Base-by-base conservation (phyloP, 495 filamentous ascomycete species). In the Niebla homalea region DNA sequence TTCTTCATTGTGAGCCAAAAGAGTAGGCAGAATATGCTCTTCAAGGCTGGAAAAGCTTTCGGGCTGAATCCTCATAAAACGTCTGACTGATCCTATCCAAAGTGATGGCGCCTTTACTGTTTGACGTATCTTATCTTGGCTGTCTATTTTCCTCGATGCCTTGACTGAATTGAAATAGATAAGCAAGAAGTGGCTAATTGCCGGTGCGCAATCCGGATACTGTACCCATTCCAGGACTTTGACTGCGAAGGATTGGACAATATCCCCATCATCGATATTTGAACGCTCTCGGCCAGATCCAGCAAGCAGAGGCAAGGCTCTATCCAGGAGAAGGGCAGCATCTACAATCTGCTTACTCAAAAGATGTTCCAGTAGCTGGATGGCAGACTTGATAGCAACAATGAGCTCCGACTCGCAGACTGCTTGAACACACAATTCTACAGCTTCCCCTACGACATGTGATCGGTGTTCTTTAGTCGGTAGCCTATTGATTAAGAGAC, bases 21-120 rank as follows among this genome's bases (percentile, higher is more conserved):
- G 64, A 1, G 76, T 73, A 0, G 84, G 73, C 19, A 94, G 76
- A n/a, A 89, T 69, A 62, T 90, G 81, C 38, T 73, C 76, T 50
- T 81, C 84, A 41, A 88, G 71, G 42, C 76, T 71, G 50, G 84
- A 81, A 8, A 88, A 51, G 36, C 68, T 64, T n/a, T 75, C 70
- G 8, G 71, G 62, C 43, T 80, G 68, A 16, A 65, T 66, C 29
- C 71, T 46, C 10, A 78, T 52, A 35, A 61, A 65, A 41, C 62
- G 65, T 39, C 68, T 64, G 20, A 56, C 22, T 16, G 56, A 53
- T 18, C 5, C 19, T 29, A 58, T 36, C 56, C 56, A 61, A 7
- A 56, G n/a, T 29, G 53, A 50, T 16, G 20, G 47, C n/a, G 26
- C 35, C 5, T 45, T 12, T 4, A 5, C n/a, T 22, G 5, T 3